Evolutionary conservation across 768 basidiomycete species (phyloP), one percentile per base, ranked within the genome.

Genomic region (Collybia mongolica): DNA sequence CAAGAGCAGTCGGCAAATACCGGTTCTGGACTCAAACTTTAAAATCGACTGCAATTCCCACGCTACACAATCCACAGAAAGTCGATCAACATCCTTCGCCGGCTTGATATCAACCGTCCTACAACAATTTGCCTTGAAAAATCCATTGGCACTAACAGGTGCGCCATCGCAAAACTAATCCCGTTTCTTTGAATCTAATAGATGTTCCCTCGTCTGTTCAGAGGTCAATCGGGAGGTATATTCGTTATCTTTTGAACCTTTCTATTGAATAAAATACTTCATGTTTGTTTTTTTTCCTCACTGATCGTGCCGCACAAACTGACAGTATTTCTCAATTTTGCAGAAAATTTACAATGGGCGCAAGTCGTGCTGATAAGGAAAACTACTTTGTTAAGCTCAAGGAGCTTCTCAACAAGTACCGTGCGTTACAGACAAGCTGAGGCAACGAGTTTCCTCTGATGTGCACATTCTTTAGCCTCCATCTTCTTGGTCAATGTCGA

Each of bases 401-500:
- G 81, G 88, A 91, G 65, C 88, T 98, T 63, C 79, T 99, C 62
- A 75, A 82, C 72, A 86, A 90, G 72, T 95, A 89, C 71, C 81
- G 94, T 97, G 56, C 65, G 91, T 81, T 26, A 2, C 15, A 29
- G n/a, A 12, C 22, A 3, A 28, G 37, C 20, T 26, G 17, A n/a
- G 12, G 20, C 32, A n/a, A n/a, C 23, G 17, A 9, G 37, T 20
- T 37, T 48, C 36, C 32, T 52, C 37, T 52, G 42, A 18, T 26
- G 51, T 35, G 60, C 32, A 26, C 39, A 40, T 32, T 29, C 44
- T 17, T 44, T 59, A 97, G 95, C 93, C 64, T 96, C 96, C 52
- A 93, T 99, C 76, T 98, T 99, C 81, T 64, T 98, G 58, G 96
- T 98, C 78, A 98, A 98, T 72, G 94, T 99, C 70, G 97, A 98